Base-by-base conservation (phyloP, 331 rosid species). In the Rhamnella rubrinervis region DNA sequence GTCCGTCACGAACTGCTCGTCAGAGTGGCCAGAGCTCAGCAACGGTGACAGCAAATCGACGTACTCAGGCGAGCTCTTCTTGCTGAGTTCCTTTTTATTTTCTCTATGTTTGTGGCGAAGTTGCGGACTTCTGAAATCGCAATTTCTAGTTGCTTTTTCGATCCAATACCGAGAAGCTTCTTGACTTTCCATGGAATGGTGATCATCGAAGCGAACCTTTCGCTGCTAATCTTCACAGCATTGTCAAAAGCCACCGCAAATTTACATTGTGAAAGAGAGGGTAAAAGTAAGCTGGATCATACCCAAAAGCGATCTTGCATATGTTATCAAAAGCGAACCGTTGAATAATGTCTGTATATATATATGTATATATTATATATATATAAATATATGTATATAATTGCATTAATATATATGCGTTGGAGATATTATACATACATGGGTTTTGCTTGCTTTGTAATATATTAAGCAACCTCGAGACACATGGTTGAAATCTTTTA, bases 261-360 rank as follows among this genome's bases (percentile, higher is more conserved):
- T 5, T 76, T 51, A 8, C 91, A 62, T 10, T 81, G 38, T 0
- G 86, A 88, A 6, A 89, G 82, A 52, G 88, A 85, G 1, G 92
- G 85, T 0, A 72, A 75, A 89, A 74, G 63, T 85, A 84, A 14
- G 76, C 81, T 0, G 88, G 98, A 41, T 92, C 95, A 38, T 73
- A 81, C 1, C 96, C 95, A 19, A 87, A 86, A 1, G 91, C 91
- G 53, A 87, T 86, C 46, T 39, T 77, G 67, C 95, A 84, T 10
- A 87, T 86, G 72, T 87, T 92, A 28, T 92, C 96, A 23, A 92
- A 89, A 0, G 92, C 83, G 46, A 92, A 89, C 17, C 96, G 78
- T 18, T 89, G 97, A 44, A 23, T 0, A 23, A 23, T 23, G 23
- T 23, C 23, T 23, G n/a, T n/a, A n/a, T n/a, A n/a, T n/a, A n/a